phyloP scores from a whole-genome alignment of 73 alveolate species.

The Paramecium octaurelia region DNA sequence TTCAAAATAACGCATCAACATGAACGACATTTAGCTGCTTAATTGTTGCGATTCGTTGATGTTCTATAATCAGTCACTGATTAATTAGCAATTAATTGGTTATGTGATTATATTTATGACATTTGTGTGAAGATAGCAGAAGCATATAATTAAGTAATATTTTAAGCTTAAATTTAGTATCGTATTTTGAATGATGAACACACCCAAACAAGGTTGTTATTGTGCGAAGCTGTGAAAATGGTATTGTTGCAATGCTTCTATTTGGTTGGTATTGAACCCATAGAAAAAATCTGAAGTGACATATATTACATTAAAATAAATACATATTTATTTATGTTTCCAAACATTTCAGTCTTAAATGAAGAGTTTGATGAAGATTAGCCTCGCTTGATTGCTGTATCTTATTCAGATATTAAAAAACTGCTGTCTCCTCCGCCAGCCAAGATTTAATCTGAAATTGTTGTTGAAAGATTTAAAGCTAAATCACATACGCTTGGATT shows the following conservation, averaged over 20 bases:
- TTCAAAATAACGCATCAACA: constrained; percentile 62
- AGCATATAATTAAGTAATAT: constrained; percentile 47
- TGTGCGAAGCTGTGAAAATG: constrained; percentile 73
- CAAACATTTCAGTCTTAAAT: neutral
- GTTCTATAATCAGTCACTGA: constrained; percentile 88
- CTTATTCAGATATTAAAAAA: neutral
- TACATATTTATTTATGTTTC: neutral
- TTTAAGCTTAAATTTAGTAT: constrained; percentile 76
- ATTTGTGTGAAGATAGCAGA: constrained; percentile 92
- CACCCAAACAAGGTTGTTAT: constrained; percentile 69
- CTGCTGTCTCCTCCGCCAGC: neutral
- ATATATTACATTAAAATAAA: neutral
- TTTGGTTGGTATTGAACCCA: constrained; percentile 81
- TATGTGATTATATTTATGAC: constrained; percentile 94
- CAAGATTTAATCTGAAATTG: neutral
- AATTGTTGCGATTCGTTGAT: constrained; percentile 91
- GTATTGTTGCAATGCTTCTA: constrained; percentile 67
- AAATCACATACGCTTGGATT: constrained; percentile 1
- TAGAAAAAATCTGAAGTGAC: constrained; percentile 73
- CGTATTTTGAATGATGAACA: constrained; percentile 89
- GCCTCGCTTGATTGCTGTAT: neutral
- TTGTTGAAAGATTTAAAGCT: neutral
- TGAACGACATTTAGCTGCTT: constrained; percentile 91
- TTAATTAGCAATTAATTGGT: constrained; percentile 90
- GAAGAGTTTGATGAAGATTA: neutral